Percentiles rank a stretch among this genome's conserved stretches.
Conservation (phyloP, 441 rosid genomes). For the Melastoma candidum region DNA sequence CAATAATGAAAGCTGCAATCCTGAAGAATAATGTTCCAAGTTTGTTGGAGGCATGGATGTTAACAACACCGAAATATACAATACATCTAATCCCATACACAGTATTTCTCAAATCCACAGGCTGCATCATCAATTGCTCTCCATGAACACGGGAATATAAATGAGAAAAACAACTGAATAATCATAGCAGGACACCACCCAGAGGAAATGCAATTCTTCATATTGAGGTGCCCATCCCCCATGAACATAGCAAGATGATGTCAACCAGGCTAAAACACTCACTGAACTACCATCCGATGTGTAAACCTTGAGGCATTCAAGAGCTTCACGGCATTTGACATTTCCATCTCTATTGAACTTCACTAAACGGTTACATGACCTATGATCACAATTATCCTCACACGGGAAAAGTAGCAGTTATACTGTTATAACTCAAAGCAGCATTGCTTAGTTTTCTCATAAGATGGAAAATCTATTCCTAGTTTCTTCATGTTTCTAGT, state of each 20-base stretch:
- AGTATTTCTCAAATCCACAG: slow-evolving; percentile 47
- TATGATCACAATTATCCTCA: background rate
- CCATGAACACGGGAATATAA: slow-evolving; percentile 28
- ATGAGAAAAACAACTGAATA: slow-evolving; percentile 24
- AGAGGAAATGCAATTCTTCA: slow-evolving; percentile 11
- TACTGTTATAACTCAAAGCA: background rate
- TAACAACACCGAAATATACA: slow-evolving; percentile 49
- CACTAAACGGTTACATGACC: background rate
- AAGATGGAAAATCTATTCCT: background rate
- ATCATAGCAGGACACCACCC: slow-evolving; percentile 16
- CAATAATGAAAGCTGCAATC: slow-evolving; percentile 58
- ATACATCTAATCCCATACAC: slow-evolving; percentile 48
- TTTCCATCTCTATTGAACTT: slow-evolving; percentile 4
- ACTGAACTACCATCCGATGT: slow-evolving; percentile 1
- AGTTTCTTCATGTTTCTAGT: slow-evolving; percentile 1
- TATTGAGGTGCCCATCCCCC: background rate
- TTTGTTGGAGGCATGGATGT: slow-evolving; percentile 62
- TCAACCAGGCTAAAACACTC: too few species aligned
- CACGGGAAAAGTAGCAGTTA: background rate
- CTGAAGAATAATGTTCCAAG: slow-evolving; percentile 65
- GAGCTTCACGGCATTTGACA: background rate
- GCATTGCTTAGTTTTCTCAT: background rate
- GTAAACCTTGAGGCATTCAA: background rate
- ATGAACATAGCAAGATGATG: background rate
- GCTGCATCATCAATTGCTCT: slow-evolving; percentile 41